Evolutionary conservation across 2,329 filamentous ascomycete genomes (phyloP).

Genomic region (Cladosporium austrohemisphaericum): DNA sequence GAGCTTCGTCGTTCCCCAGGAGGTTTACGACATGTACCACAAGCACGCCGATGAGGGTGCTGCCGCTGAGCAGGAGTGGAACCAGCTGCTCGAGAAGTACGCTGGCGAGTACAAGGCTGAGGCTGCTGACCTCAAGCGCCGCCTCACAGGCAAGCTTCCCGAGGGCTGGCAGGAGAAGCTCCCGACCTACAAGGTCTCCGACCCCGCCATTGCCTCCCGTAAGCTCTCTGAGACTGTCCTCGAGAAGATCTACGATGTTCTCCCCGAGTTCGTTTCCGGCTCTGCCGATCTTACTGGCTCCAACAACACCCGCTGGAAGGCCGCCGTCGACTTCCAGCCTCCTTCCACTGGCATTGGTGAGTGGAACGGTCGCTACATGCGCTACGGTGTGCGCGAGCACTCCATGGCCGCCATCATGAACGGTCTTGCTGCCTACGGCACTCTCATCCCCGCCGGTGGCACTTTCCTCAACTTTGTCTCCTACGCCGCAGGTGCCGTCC

Average conservation of each 20-base stretch:
- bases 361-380: conserved; percentile 86
- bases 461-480: conserved; percentile 99
- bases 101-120: conserved; percentile 70
- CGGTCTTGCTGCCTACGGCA: conserved; percentile 92
- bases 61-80: conserved; percentile 90
- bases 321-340: conserved; percentile 94
- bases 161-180: conserved; percentile 95
- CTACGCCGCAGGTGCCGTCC: conserved; percentile 91
- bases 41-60: conserved; percentile 83
- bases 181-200: conserved; percentile 82
- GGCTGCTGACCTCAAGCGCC: conserved; percentile 75
- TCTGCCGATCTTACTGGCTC: conserved; percentile 97
- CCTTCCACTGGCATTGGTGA: conserved; percentile 79
- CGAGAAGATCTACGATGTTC: conserved; percentile 72
- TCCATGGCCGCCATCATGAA: conserved; percentile 91
- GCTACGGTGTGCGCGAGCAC: conserved; percentile 90
- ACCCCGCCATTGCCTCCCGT: conserved; percentile 82
- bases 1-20: conserved; percentile 87
- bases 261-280: conserved; percentile 91
- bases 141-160: conserved; percentile 77
- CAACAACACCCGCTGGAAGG: conserved; percentile 98
- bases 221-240: conserved; percentile 96
- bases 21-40: conserved; percentile 88
- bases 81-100: conserved; percentile 88
- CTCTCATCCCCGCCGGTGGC: conserved; percentile 86